These are phyloP conservation scores for Clonostachys byssicola DNA, from an alignment of 2,329 filamentous ascomycete species.

Conservation along the genomic window DNA sequence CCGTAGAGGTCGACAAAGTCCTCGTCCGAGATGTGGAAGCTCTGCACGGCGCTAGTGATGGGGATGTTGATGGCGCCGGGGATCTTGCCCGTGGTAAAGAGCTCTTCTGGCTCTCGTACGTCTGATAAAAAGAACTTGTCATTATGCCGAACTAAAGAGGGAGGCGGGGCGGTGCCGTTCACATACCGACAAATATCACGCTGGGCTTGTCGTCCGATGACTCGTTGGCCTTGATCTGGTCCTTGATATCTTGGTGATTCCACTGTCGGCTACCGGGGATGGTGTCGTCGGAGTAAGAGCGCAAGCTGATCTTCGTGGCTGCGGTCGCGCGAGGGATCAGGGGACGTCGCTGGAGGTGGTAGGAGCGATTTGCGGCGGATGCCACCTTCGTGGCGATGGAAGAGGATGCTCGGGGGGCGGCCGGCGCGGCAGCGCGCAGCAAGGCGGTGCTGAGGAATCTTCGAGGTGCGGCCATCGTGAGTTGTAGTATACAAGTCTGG, in stretches of 20 bases:
- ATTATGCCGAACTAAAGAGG: background rate
- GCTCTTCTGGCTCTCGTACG: constrained; percentile 69
- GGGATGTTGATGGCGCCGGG: constrained; percentile 82
- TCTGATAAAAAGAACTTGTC: constrained; percentile 33
- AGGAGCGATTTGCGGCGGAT: background rate
- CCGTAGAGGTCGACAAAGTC: constrained; percentile 85
- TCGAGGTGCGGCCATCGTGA: constrained; percentile 2
- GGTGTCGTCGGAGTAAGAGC: constrained; percentile 17
- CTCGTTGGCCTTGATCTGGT: constrained; percentile 16
- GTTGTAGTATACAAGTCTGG: too few species aligned
- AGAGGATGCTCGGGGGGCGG: background rate
- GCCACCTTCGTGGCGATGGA: background rate
- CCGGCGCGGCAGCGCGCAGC: background rate
- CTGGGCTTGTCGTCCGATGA: constrained; percentile 8
- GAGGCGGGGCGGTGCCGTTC: background rate
- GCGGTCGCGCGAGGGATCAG: background rate
- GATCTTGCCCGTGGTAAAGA: constrained; percentile 63
- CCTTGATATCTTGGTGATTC: constrained; percentile 43
- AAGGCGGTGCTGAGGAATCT: background rate
- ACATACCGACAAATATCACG: constrained; percentile 42
- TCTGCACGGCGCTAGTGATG: constrained; percentile 71
- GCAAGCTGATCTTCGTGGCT: background rate
- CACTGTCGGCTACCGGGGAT: constrained; percentile 31
- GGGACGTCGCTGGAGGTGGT: background rate
- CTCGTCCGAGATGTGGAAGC: constrained; percentile 68